Percentiles rank a stretch among this genome's conserved stretches.
These are phyloP conservation scores for Parathielavia appendiculata DNA, from an alignment of 495 filamentous ascomycete genomes.

Conservation along the genomic window DNA sequence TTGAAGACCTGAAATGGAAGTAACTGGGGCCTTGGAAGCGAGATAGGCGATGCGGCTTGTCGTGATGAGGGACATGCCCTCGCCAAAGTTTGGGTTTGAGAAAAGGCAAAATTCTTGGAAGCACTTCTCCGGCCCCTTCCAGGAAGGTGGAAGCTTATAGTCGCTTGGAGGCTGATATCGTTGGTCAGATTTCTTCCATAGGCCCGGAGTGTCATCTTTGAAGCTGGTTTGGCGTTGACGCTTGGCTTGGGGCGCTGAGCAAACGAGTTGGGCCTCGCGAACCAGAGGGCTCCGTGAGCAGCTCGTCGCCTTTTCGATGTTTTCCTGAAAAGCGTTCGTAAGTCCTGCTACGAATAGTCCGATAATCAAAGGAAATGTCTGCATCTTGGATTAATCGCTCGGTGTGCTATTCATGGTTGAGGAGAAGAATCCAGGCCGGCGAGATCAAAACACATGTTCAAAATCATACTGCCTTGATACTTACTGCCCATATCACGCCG, in stretches of 20 bases:
- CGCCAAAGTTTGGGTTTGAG: conserved; percentile 24
- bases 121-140: conserved; percentile 37
- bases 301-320: neutral
- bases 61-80: conserved; percentile 35
- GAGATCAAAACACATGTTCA: too few relatives aligned
- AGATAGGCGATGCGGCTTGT: conserved; percentile 26
- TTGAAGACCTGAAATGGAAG: neutral
- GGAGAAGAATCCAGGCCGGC: neutral
- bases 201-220: neutral
- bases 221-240: neutral
- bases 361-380: neutral
- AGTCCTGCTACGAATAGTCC: neutral
- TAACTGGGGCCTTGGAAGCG: conserved; percentile 18
- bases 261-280: neutral
- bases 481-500: neutral
- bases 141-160: conserved; percentile 14
- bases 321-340: neutral
- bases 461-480: neutral
- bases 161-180: neutral
- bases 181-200: neutral
- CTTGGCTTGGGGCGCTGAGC: neutral
- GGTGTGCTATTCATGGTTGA: neutral
- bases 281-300: conserved; percentile 1
- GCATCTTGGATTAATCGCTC: neutral
- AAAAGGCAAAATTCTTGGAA: conserved; percentile 36